Base-by-base conservation (phyloP, 2,329 filamentous ascomycete species). In the Elsinoe batatas region DNA sequence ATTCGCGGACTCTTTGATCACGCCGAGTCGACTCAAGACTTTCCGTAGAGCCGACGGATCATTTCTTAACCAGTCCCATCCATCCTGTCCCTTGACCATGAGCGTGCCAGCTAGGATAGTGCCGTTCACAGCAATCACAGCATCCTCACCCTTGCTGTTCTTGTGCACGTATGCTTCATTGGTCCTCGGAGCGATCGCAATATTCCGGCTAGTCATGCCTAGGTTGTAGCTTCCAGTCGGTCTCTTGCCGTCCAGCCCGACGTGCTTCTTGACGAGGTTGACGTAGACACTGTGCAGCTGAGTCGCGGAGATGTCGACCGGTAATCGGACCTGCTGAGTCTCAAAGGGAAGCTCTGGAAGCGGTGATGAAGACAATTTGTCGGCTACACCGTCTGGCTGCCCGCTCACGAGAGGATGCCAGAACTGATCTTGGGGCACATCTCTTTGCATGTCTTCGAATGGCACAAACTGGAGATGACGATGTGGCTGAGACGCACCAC, bases 391-490 rank as follows among this genome's bases (percentile, higher is more conserved):
- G 13, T 44, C 20, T 17, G 26, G 17, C 6, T 26, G 17, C 8
- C 15, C 13, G 20, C n/a, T 3, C 22, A 79, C 73, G n/a, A 80
- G 64, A 8, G 77, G 69, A 18, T 65, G 62, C 78, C 78, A 81
- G n/a, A 15, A 36, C 18, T 40, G 36, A 10, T 15, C 38, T 2
- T 54, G 26, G 10, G 63, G 58, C 4, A 65, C 64, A 12, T 68
- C 65, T 30, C 68, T 61, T 10, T 65, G 81, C 83, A 88, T 88
- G 15, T 74, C 70, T 6, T 78, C 74, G 0, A 87, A 75, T 0
- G 84, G 83, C 3, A 89, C 68, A n/a, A 88, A 76, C 67, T 89
- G 85, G 22, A 89, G 68, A 63, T 89, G 85, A 3, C 85, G 70
- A 64, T 88, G 85, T 11, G 84, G 79, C 65, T 89, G 85, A 60